Conservation (phyloP, 306 rosid genomes). For the Trifolium subterraneum region DNA sequence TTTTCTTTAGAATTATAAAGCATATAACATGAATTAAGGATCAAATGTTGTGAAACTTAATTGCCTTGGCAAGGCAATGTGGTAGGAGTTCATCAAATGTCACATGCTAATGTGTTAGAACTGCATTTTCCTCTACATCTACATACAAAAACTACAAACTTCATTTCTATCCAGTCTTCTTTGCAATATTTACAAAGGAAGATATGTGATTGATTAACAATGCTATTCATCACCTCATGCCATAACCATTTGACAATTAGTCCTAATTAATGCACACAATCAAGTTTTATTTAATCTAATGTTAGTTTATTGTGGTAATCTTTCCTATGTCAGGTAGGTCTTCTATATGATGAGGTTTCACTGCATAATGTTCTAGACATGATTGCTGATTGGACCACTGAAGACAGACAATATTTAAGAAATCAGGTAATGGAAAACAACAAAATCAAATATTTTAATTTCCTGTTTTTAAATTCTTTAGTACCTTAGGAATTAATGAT, state of each 20-base stretch:
- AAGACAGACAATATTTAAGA: constrained; percentile 76
- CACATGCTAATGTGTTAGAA: constrained; percentile 4
- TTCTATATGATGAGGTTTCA: constrained; percentile 81
- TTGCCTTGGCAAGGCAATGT: not conserved
- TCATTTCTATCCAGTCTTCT: no score
- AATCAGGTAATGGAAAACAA: constrained; percentile 58
- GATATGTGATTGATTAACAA: no score
- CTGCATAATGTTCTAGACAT: constrained; percentile 73
- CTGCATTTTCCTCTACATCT: not conserved
- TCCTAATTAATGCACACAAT: not conserved
- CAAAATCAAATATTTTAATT: not conserved
- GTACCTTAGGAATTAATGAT: not conserved
- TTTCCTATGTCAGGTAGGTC: constrained; percentile 71
- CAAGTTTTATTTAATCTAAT: not conserved
- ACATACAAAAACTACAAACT: not conserved
- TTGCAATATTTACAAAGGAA: no score
- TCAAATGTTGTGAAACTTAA: not conserved
- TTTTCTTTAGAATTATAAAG: not conserved
- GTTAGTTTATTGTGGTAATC: constrained; percentile 22
- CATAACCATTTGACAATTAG: not conserved
- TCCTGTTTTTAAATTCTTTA: not conserved
- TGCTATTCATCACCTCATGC: no score
- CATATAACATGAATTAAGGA: constrained; percentile 8
- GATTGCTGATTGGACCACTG: constrained; percentile 80
- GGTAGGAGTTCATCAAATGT: not conserved